Evolutionary conservation across 306 rosid species (phyloP).

Genomic region (Rosa multiflora): DNA sequence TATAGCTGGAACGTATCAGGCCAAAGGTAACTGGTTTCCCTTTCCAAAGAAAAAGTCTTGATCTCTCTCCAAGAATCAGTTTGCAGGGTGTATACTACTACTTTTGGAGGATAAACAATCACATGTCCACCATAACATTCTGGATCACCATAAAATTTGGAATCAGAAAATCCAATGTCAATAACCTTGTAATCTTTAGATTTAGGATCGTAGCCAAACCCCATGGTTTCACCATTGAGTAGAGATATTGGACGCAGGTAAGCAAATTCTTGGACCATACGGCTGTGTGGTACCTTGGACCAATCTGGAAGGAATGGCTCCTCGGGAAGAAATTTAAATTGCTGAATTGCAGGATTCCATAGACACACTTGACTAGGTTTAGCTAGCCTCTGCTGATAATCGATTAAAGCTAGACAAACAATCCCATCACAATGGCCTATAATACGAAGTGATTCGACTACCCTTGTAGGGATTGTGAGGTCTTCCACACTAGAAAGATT

Average conservation of each 20-base stretch:
- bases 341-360: slow-evolving; percentile 12
- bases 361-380: neutral
- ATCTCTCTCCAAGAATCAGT: slow-evolving; percentile 11
- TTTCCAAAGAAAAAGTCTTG: neutral
- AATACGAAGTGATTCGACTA: neutral
- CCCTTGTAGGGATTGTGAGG: too few species aligned
- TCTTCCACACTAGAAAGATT: too few species aligned
- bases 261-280: neutral
- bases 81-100: neutral
- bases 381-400: neutral
- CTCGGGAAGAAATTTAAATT: slow-evolving; percentile 1
- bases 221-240: neutral
- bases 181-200: neutral
- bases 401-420: neutral
- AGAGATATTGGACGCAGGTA: neutral
- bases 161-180: neutral
- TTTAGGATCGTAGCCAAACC: slow-evolving; percentile 5
- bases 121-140: neutral
- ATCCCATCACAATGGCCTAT: neutral
- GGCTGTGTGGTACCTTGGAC: neutral
- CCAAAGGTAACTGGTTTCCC: neutral
- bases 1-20: neutral
- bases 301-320: neutral
- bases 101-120: neutral
- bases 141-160: neutral